Conservation (phyloP, 208 protist genomes). For the Leishmania aethiopica region DNA sequence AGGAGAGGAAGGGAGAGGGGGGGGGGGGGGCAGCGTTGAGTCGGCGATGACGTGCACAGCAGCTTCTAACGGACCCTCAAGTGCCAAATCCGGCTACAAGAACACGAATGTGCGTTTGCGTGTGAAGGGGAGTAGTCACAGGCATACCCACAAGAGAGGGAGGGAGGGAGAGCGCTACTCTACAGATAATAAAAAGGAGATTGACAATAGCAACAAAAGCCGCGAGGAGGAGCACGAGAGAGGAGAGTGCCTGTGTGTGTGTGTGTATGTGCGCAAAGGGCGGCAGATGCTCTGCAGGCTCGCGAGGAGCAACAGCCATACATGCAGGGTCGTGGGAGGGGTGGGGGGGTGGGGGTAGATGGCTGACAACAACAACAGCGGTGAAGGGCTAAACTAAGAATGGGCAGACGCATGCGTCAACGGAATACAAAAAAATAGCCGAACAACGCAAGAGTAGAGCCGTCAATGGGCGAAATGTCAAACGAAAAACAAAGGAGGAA, state of each 20-base stretch:
- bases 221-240: not conserved
- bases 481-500: not conserved
- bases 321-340: not conserved
- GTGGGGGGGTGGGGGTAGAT: not conserved
- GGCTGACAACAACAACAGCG: not conserved
- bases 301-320: slow-evolving; percentile 1
- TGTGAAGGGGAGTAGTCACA: not conserved
- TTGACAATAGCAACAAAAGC: not conserved
- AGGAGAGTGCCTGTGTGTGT: not conserved
- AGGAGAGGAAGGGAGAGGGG: not conserved
- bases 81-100: not conserved
- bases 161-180: not conserved
- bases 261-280: not conserved
- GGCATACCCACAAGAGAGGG: not conserved
- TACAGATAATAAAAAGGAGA: not conserved
- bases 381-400: not conserved
- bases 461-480: not conserved
- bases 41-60: not conserved
- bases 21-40: not conserved
- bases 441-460: not conserved
- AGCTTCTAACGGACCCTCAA: not conserved
- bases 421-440: not conserved
- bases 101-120: not conserved
- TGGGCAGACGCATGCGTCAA: not conserved
- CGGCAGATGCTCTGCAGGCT: not conserved